phyloP scores from a whole-genome alignment of 2,329 filamentous ascomycete species.

The Grosmannia huntii region DNA sequence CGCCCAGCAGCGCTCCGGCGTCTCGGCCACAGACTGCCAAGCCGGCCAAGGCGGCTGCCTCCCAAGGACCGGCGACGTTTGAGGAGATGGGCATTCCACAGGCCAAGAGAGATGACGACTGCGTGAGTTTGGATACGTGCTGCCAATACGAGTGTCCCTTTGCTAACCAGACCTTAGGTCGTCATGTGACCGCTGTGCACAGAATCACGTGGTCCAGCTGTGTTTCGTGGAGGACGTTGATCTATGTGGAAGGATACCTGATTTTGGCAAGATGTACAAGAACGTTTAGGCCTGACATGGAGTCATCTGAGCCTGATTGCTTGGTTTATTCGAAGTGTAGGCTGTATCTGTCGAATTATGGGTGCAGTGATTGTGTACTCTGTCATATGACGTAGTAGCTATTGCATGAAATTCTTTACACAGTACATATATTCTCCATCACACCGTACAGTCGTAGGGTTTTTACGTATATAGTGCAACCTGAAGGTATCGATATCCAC shows the following conservation, averaged over 20 bases:
- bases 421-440: no score
- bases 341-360: no score
- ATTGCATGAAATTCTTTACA: no score
- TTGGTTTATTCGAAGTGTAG: background rate
- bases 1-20: background rate
- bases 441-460: no score
- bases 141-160: background rate
- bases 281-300: background rate
- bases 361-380: no score
- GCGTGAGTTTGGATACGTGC: constrained; percentile 45
- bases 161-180: constrained; percentile 1
- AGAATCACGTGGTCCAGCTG: background rate
- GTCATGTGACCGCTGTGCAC: background rate
- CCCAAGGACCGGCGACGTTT: constrained; percentile 83
- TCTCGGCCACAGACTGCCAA: background rate
- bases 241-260: background rate
- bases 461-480: no score
- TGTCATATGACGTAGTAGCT: no score
- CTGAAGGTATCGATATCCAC: no score
- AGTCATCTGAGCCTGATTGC: background rate
- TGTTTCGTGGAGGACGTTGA: background rate
- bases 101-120: constrained; percentile 75
- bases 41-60: constrained; percentile 16
- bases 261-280: background rate
- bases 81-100: constrained; percentile 95